Conservation (phyloP, 495 filamentous ascomycete genomes). For the Podospora anserina region DNA sequence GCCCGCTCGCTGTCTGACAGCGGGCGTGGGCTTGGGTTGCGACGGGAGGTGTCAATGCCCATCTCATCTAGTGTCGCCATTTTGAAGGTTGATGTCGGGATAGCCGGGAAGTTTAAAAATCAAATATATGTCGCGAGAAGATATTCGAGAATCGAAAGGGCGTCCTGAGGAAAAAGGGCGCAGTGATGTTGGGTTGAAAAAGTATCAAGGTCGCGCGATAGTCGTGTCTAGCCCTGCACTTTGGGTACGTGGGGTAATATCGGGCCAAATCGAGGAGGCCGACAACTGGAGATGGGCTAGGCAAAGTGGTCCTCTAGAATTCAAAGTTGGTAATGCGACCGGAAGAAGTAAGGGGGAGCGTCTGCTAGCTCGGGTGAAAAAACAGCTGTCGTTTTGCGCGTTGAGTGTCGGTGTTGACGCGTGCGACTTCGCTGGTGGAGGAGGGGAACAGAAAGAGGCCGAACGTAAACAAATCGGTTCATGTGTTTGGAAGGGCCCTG, state of each 20-base stretch:
- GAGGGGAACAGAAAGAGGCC: conserved; percentile 15
- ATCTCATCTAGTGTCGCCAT: conserved; percentile 33
- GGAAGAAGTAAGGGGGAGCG: not conserved
- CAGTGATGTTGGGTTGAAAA: not conserved
- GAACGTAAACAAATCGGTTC: conserved; percentile 27
- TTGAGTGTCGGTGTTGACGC: conserved; percentile 2
- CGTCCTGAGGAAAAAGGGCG: not conserved
- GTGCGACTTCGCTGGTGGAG: conserved; percentile 13
- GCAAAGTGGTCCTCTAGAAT: not conserved
- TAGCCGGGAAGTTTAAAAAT: not conserved
- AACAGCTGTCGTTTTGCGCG: not conserved
- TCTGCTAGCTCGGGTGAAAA: not conserved
- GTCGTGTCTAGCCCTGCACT: conserved; percentile 2
- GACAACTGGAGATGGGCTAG: not conserved
- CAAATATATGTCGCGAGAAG: not conserved
- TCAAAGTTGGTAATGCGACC: not conserved
- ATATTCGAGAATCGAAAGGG: not conserved
- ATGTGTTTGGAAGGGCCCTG: conserved; percentile 12
- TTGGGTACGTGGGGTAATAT: conserved; percentile 1
- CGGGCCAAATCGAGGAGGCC: not conserved
- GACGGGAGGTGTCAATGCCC: conserved; percentile 75
- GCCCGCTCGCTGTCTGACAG: conserved; percentile 77
- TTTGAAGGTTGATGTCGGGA: not conserved
- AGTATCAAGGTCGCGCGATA: not conserved
- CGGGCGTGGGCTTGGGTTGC: conserved; percentile 79